Base-by-base conservation (phyloP, 139 green algal genomes). In the Coelastrella sp. region DNA sequence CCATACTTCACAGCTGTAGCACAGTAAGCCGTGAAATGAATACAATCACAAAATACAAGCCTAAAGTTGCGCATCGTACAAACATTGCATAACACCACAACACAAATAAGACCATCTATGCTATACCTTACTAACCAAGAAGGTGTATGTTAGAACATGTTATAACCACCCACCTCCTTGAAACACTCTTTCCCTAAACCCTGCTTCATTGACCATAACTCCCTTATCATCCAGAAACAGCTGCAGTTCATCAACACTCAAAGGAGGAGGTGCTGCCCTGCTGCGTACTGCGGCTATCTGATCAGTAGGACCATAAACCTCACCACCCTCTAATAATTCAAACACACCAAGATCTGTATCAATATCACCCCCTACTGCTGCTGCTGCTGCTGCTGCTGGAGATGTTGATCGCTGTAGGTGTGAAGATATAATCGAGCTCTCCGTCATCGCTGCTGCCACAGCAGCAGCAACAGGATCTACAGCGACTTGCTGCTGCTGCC, bases 341-440 rank as follows among this genome's bases (percentile, higher is more conserved):
- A 96, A 96, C 2, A 83, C 74, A 23, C 93, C 93, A 37, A 96
- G 73, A 27, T 62, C 80, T 3, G 93, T 96, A 21, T 81, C 60
- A 17, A 89, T 87, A 19, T 86, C 66, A 53, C 37, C 78, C 38
- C 21, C 50, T 57, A 63, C 75, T 53, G 23, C 48, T 68, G 41
- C 53, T 69, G 62, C 62, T 69, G 62, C 62, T 69, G 27, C 62
- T 69, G 62, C 62, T 69, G 62, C 30, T 69, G 60, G n/a, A n/a
- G n/a, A n/a, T n/a, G n/a, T n/a, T n/a, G n/a, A n/a, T n/a, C n/a
- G n/a, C 57, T 69, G 4, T 3, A 38, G 27, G 21, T 71, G n/a
- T 40, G 27, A 48, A 8, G 66, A 5, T 8, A 3, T 27, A n/a
- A n/a, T n/a, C n/a, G n/a, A n/a, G n/a, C n/a, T n/a, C n/a, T n/a